Evolutionary conservation across 257 asterid genomes (phyloP).

Genomic region (Oldenlandia corymbosa): DNA sequence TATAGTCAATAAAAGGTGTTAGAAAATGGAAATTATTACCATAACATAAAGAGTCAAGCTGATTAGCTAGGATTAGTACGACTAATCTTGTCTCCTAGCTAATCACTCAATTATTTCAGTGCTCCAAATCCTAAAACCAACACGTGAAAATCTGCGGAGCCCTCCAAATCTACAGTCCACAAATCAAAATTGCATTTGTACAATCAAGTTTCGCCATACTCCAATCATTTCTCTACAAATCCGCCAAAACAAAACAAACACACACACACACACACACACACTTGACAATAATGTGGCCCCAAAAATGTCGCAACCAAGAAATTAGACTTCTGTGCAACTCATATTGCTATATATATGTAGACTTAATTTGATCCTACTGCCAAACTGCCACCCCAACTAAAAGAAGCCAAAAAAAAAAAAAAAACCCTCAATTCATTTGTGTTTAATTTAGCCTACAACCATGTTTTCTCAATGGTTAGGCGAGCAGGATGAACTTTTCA

Average conservation of each 20-base stretch:
- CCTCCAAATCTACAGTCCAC: conserved; percentile 6
- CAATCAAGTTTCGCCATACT: not conserved
- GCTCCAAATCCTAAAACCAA: not conserved
- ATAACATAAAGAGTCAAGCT: too few relatives aligned
- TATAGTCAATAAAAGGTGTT: too few relatives aligned
- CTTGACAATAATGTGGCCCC: not conserved
- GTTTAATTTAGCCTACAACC: too few relatives aligned
- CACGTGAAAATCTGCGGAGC: not conserved
- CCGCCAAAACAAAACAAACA: not conserved
- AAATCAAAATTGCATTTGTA: not conserved
- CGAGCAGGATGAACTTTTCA: conserved; percentile 17
- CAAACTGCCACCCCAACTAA: too few relatives aligned
- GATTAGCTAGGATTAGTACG: not conserved
- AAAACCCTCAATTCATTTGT: too few relatives aligned
- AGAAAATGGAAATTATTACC: too few relatives aligned
- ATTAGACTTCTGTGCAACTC: too few relatives aligned
- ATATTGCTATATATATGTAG: not conserved
- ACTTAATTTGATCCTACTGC: too few relatives aligned
- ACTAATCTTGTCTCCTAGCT: not conserved
- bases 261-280: too few relatives aligned
- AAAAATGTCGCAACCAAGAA: not conserved
- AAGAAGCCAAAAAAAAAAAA: too few relatives aligned
- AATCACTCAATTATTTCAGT: not conserved
- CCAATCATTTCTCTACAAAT: conserved; percentile 8
- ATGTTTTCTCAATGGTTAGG: conserved; percentile 20